These are phyloP conservation scores for Draba incana DNA, from an alignment of 345 rosid species.

Conservation along the genomic window DNA sequence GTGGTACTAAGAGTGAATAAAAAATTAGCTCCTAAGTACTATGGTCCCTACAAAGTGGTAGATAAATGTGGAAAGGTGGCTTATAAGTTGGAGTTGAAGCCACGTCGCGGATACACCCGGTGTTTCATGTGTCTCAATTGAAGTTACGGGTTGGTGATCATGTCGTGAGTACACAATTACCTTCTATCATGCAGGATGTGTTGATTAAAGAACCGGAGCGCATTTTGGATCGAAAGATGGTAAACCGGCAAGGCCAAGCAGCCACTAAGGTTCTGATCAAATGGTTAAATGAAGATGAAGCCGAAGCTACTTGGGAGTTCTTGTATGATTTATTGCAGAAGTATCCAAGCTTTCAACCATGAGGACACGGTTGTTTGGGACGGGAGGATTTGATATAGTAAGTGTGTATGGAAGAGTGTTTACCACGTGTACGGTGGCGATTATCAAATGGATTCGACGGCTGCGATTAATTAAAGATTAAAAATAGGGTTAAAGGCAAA, in stretches of 20 bases:
- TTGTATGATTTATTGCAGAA: not conserved
- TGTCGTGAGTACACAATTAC: not conserved
- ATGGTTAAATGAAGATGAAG: not conserved
- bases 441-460: too few relatives aligned
- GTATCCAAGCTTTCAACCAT: not conserved
- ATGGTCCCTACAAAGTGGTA: not conserved
- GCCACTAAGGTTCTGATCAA: not conserved
- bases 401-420: not conserved
- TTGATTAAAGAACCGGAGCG: not conserved
- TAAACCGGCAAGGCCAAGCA: fast-evolving
- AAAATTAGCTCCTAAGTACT: not conserved
- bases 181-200: not conserved
- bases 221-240: not conserved
- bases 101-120: not conserved
- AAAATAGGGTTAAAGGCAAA: too few relatives aligned
- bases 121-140: not conserved
- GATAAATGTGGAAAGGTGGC: not conserved
- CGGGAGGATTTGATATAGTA: not conserved
- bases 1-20: too few relatives aligned
- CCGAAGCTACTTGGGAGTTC: not conserved
- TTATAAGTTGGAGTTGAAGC: not conserved
- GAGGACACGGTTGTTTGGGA: not conserved
- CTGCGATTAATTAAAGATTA: too few relatives aligned
- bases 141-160: not conserved
- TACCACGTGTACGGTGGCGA: too few relatives aligned